phyloP scores from a whole-genome alignment of 768 basidiomycete genomes.

The Agrocybe praecox region DNA sequence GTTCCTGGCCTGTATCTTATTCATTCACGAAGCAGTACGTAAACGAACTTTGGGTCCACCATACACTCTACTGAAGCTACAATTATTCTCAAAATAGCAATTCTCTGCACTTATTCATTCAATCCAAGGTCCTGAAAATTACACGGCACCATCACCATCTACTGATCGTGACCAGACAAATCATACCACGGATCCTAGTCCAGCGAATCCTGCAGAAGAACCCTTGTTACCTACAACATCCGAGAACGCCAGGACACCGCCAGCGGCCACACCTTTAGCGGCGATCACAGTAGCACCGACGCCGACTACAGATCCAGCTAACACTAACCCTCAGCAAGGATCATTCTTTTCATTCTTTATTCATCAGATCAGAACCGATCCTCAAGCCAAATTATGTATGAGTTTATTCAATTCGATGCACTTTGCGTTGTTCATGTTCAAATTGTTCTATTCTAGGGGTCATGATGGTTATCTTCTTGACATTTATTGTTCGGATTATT shows the following conservation, averaged over 20 bases:
- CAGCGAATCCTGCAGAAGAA: constrained; percentile 1
- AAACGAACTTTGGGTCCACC: too few species aligned
- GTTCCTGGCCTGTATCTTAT: constrained; percentile 77
- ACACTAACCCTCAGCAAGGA: constrained; percentile 27
- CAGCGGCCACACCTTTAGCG: constrained; percentile 20
- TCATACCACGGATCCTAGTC: constrained; percentile 9
- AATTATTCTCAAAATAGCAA: constrained; percentile 55
- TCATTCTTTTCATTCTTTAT: constrained; percentile 54
- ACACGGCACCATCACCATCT: constrained; percentile 30
- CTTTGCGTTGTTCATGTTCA: background rate
- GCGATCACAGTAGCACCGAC: constrained; percentile 10
- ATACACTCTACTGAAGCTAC: background rate
- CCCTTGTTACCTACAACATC: constrained; percentile 15
- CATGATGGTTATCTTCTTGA: constrained; percentile 65
- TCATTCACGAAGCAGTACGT: constrained; percentile 82
- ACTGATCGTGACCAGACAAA: constrained; percentile 21
- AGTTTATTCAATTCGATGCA: background rate
- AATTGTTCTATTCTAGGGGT: constrained; percentile 50
- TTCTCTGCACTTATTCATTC: constrained; percentile 80
- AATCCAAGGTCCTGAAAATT: constrained; percentile 79
- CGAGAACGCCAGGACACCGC: constrained; percentile 2
- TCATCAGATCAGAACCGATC: constrained; percentile 65
- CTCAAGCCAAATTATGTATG: constrained; percentile 74
- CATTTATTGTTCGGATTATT: constrained; percentile 75
- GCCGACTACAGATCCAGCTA: constrained; percentile 11